phyloP scores from a whole-genome alignment of 805 yeast species.

The Candida silvicultrix region DNA sequence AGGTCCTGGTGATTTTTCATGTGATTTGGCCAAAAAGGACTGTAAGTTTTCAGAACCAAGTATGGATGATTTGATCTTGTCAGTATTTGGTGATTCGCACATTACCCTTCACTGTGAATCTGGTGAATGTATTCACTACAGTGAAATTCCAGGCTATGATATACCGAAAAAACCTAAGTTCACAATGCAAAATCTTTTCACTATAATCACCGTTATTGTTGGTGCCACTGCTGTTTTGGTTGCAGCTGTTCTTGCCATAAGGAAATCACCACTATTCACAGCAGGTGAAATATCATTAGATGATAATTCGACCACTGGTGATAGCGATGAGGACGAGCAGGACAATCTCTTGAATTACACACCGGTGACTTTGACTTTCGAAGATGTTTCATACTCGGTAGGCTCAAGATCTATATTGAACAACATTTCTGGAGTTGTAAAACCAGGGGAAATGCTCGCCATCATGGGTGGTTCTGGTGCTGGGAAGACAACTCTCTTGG shows the following conservation, averaged over 20 bases:
- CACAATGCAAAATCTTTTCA: conserved; percentile 39
- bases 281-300: conserved; percentile 20
- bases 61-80: conserved; percentile 85
- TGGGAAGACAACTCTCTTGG: conserved; percentile 91
- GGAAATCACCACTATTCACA: conserved; percentile 56
- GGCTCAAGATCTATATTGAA: conserved; percentile 51
- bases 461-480: conserved; percentile 99
- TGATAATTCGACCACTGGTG: conserved; percentile 14
- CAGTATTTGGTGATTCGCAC: conserved; percentile 92
- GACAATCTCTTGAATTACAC: conserved; percentile 43
- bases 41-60: conserved; percentile 92
- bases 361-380: conserved; percentile 74
- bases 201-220: conserved; percentile 37
- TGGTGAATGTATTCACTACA: conserved; percentile 88
- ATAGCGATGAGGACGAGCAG: conserved; percentile 28
- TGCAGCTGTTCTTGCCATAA: conserved; percentile 38
- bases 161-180: conserved; percentile 45
- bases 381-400: conserved; percentile 56
- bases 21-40: conserved; percentile 53
- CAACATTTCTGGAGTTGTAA: conserved; percentile 66
- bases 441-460: conserved; percentile 87
- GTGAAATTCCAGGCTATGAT: conserved; percentile 88
- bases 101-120: conserved; percentile 77
- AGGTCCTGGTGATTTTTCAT: conserved; percentile 91
- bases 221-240: conserved; percentile 33